Percentiles rank a stretch among this genome's conserved stretches.
phyloP scores from a whole-genome alignment of 306 rosid species.

The Dalbergia oliveri region DNA sequence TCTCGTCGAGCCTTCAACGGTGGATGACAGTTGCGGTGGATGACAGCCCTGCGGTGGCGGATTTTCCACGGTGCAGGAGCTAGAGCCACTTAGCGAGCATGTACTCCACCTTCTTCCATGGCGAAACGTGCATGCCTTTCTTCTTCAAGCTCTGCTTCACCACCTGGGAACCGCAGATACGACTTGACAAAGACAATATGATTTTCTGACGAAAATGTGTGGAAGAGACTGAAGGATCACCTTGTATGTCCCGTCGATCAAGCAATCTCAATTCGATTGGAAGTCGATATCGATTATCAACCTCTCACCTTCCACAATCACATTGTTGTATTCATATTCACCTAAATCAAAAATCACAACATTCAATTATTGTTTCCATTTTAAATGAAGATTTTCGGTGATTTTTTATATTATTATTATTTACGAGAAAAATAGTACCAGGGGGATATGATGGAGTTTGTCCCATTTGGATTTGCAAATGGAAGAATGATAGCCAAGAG shows the following conservation, averaged over 20 bases:
- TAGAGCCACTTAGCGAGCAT: conserved; percentile 77
- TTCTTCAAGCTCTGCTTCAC: conserved; percentile 89
- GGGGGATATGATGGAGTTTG: conserved; percentile 75
- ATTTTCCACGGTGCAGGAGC: conserved; percentile 56
- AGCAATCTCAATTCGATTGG: conserved; percentile 93
- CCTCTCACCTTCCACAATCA: conserved; percentile 73
- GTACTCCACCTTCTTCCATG: conserved; percentile 46
- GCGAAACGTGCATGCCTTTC: conserved; percentile 98
- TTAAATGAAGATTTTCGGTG: background rate
- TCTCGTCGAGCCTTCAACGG: background rate
- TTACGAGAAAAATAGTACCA: conserved; percentile 52
- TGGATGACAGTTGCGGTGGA: too few relatives aligned
- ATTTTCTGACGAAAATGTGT: conserved; percentile 79
- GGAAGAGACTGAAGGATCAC: conserved; percentile 84
- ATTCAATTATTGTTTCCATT: background rate
- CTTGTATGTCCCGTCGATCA: conserved; percentile 87
- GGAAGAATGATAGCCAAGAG: conserved; percentile 83
- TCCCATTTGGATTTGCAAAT: conserved; percentile 95
- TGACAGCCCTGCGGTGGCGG: conserved; percentile 37
- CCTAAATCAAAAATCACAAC: conserved; percentile 61
- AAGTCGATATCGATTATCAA: conserved; percentile 85
- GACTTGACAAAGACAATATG: conserved; percentile 82
- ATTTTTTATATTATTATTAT: too few relatives aligned
- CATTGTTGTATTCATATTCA: too few relatives aligned
- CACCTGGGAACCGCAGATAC: conserved; percentile 81